These are phyloP conservation scores for Pythium aristosporum DNA, from an alignment of 352 stramenopile species.

Conservation along the genomic window DNA sequence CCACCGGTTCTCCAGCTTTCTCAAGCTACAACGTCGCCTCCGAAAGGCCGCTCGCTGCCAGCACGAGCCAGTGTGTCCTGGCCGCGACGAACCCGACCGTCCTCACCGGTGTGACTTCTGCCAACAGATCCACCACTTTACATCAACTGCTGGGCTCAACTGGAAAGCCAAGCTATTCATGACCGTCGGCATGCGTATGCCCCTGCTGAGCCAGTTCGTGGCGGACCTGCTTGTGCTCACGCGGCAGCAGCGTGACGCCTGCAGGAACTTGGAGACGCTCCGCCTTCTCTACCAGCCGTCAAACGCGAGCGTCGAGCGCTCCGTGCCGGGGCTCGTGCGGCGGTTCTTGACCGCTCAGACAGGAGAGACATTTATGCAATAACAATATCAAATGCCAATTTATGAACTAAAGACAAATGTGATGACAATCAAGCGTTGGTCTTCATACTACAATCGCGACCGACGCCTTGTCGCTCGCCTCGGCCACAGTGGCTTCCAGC, in stretches of 20 bases:
- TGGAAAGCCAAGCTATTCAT: constrained; percentile 20
- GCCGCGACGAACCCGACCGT: neutral
- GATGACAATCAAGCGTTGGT: neutral
- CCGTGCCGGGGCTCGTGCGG: constrained; percentile 20
- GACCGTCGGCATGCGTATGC: constrained; percentile 19
- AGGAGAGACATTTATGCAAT: constrained; percentile 24
- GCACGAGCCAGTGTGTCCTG: constrained; percentile 22
- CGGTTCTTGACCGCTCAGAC: constrained; percentile 26
- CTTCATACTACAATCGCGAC: neutral
- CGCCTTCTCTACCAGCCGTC: constrained; percentile 7
- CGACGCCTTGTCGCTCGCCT: neutral
- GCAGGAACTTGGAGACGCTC: constrained; percentile 13
- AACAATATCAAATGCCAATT: neutral
- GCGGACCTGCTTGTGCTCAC: constrained; percentile 19
- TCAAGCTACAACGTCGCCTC: constrained; percentile 42
- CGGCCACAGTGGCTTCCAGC: neutral
- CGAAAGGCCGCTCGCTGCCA: constrained; percentile 38
- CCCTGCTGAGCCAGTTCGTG: constrained; percentile 22
- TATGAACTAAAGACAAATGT: neutral
- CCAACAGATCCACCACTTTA: constrained; percentile 33
- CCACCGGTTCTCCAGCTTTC: constrained; percentile 67
- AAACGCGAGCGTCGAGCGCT: constrained; percentile 1
- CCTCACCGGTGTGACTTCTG: constrained; percentile 18
- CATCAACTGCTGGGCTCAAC: constrained; percentile 6
- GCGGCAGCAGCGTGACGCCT: constrained; percentile 5